A percentile compares a stretch with the other conserved stretches of the same genome.
Conservation (phyloP, 345 rosid genomes). For the Toxicodendron radicans region DNA sequence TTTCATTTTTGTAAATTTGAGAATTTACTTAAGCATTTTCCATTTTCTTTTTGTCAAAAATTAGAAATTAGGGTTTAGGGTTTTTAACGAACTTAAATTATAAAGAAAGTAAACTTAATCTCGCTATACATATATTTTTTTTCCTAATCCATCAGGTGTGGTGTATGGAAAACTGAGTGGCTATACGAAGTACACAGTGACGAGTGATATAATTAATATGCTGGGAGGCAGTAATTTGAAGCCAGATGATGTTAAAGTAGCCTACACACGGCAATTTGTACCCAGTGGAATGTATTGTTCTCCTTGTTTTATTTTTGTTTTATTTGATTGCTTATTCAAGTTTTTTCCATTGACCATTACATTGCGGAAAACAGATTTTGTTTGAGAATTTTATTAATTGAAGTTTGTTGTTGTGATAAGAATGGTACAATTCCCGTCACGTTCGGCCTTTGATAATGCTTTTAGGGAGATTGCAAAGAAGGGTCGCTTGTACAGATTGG, state of each 20-base stretch:
- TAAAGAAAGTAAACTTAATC: background rate
- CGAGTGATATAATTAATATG: constrained; percentile 58
- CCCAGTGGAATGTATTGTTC: constrained; percentile 49
- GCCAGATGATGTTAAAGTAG: constrained; percentile 54
- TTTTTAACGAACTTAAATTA: background rate
- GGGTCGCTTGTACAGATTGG: constrained; percentile 56
- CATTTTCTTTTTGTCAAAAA: background rate
- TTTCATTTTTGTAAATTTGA: background rate
- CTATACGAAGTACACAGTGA: constrained; percentile 46
- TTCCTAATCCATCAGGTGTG: constrained; percentile 30
- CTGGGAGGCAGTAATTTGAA: constrained; percentile 61
- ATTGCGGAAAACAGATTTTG: background rate
- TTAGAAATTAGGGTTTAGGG: constrained; percentile 25
- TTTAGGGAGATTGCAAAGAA: constrained; percentile 36
- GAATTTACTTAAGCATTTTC: constrained; percentile 15
- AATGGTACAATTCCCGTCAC: constrained; percentile 57
- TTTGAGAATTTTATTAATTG: background rate
- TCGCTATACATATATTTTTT: background rate
- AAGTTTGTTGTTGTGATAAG: constrained; percentile 36
- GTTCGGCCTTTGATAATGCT: constrained; percentile 40
- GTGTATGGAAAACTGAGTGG: constrained; percentile 55
- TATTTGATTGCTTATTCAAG: background rate
- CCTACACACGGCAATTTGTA: constrained; percentile 39
- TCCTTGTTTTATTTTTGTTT: constrained; percentile 8
- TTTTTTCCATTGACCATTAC: background rate